These are phyloP conservation scores for Papiliotrema terrestris DNA, from an alignment of 1,284 basidiomycete genomes.

Conservation along the genomic window DNA sequence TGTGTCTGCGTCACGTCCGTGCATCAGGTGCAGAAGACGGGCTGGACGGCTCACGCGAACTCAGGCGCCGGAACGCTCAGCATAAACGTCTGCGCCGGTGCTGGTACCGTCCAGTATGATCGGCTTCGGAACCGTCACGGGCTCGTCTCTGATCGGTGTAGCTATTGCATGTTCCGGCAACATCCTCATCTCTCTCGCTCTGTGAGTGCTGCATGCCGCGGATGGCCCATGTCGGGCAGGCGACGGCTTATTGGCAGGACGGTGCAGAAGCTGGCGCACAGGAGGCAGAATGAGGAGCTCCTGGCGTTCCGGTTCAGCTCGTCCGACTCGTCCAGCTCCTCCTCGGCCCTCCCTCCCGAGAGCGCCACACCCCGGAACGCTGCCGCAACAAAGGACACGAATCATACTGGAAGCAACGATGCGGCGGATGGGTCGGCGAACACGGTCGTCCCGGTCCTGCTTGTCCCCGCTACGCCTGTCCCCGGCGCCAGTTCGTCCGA, in stretches of 20 bases:
- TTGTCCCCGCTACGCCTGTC: conserved; percentile 1
- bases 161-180: conserved; percentile 79
- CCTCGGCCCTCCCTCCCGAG: too few species aligned
- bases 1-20: too few species aligned
- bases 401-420: background rate
- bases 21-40: too few species aligned
- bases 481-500: too few species aligned
- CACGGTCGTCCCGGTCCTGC: conserved; percentile 7
- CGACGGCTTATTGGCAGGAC: conserved; percentile 50
- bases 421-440: background rate
- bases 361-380: too few species aligned
- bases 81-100: too few species aligned
- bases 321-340: too few species aligned
- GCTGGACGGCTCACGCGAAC: too few species aligned
- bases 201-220: conserved; percentile 45
- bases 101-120: too few species aligned
- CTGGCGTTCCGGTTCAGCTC: background rate
- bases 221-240: background rate
- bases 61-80: too few species aligned
- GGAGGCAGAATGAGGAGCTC: conserved; percentile 58
- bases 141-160: conserved; percentile 68
- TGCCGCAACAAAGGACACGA: background rate
- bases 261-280: conserved; percentile 86
- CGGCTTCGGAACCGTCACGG: conserved; percentile 19
- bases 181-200: conserved; percentile 79